Base-by-base conservation (phyloP, 129 eudicot species). In the Flaveria ramosissima region DNA sequence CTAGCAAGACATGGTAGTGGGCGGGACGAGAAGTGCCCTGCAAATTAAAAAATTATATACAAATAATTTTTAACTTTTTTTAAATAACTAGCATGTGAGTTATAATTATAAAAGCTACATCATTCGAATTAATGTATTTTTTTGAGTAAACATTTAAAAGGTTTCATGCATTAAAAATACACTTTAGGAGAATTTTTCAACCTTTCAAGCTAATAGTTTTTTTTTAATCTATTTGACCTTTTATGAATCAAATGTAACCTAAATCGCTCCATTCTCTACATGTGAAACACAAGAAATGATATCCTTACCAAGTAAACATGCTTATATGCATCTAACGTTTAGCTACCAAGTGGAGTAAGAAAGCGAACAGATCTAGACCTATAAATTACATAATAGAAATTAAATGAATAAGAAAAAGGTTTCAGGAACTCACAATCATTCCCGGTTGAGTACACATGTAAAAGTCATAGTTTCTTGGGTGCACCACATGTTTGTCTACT, bases 1-100 rank as follows among this genome's bases (percentile, higher is more conserved):
- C 99, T 62, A 91, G 79, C 88, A 95, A 85, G 26, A 95, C 97
- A 77, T 92, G 96, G 72, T 95, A 95, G 81, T 95, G 99, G 39
- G 89, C 88, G 23, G 99, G 99, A 53, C 96, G 89, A 68, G 91
- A 80, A 64, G 99, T 92, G 4, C 99, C 99, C 99, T 93, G 85
- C 56, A 76, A 43, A 59, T 39, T 47, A 61, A 63, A 61, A 61
- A 5, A 10, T 36, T 36, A 36, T 61, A 23, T 27, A 61, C 6
- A 26, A 21, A 59, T 59, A 10, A 61, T 15, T 61, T 13, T 42
- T 27, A 13, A 12, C 3, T 30, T 27, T 30, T 14, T 15, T 30
- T 27, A 14, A 27, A 63, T 27, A 63, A 2, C 7, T 30, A 15
- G 46, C 1, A 14, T 27, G 46, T 63, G 13, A 63, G 1, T 6